These are phyloP conservation scores for Claviceps humidiphila DNA, from an alignment of 2,329 filamentous ascomycete genomes.

Conservation along the genomic window DNA sequence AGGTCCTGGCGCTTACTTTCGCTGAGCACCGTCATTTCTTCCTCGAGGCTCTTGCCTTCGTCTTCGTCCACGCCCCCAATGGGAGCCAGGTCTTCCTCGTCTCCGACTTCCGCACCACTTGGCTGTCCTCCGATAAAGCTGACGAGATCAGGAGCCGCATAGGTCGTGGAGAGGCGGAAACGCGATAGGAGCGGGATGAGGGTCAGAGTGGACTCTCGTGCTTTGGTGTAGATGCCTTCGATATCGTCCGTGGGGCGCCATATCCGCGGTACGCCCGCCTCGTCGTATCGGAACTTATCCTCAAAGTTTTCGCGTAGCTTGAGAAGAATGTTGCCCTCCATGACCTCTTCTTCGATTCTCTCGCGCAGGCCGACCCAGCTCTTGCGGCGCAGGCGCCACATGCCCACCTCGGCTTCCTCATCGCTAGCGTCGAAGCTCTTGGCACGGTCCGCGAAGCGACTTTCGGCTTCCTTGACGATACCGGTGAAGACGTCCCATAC, in stretches of 20 bases:
- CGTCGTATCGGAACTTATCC: constrained; percentile 97
- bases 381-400: constrained; percentile 87
- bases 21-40: constrained; percentile 90
- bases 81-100: constrained; percentile 78
- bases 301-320: constrained; percentile 98
- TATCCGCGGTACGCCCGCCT: constrained; percentile 84
- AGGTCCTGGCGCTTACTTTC: constrained; percentile 86
- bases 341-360: constrained; percentile 92
- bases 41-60: constrained; percentile 84
- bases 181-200: constrained; percentile 79
- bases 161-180: constrained; percentile 67
- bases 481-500: constrained; percentile 79
- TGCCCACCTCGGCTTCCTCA: constrained; percentile 80
- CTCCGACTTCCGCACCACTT: constrained; percentile 57
- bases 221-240: constrained; percentile 84
- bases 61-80: constrained; percentile 94
- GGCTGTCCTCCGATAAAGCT: constrained; percentile 74
- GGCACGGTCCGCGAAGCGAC: constrained; percentile 73
- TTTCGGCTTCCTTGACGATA: constrained; percentile 75
- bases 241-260: constrained; percentile 97
- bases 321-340: constrained; percentile 89
- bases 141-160: constrained; percentile 66
- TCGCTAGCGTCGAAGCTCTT: constrained; percentile 86
- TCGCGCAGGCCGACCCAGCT: constrained; percentile 84
- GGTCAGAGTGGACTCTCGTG: constrained; percentile 80